Evolutionary conservation across 1,139 yeast species (phyloP).

Genomic region (Suhomyces ambrosiae): DNA sequence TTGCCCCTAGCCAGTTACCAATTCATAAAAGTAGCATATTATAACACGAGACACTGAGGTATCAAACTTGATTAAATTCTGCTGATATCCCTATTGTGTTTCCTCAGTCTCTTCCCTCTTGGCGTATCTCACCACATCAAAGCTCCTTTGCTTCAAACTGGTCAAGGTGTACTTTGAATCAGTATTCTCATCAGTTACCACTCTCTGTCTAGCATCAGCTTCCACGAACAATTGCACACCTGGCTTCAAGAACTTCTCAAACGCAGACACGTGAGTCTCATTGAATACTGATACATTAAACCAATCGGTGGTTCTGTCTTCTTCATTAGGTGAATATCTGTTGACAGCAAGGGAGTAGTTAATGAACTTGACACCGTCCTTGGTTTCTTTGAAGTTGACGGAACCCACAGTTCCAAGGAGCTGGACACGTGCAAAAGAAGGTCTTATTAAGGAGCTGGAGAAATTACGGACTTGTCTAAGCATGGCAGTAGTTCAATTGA

Average conservation of each 20-base stretch:
- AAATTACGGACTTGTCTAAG: slow-evolving; percentile 39
- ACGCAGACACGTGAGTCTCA: slow-evolving; percentile 39
- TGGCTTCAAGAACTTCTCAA: slow-evolving; percentile 43
- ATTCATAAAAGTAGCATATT: too few relatives aligned
- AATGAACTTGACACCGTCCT: slow-evolving; percentile 40
- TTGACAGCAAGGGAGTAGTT: slow-evolving; percentile 49
- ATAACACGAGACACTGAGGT: slow-evolving; percentile 1
- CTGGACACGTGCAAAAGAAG: slow-evolving; percentile 45
- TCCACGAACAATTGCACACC: slow-evolving; percentile 49
- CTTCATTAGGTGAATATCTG: slow-evolving; percentile 36
- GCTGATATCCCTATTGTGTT: background rate
- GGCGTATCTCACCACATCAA: slow-evolving; percentile 45
- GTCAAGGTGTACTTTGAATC: slow-evolving; percentile 35
- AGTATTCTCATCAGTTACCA: slow-evolving; percentile 37
- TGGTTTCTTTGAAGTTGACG: slow-evolving; percentile 41
- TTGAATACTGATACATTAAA: slow-evolving; percentile 45
- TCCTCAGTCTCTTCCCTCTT: slow-evolving; percentile 24
- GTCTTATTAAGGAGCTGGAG: slow-evolving; percentile 33
- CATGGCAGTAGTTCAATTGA: slow-evolving; percentile 20
- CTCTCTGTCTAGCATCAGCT: slow-evolving; percentile 42
- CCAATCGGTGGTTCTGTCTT: slow-evolving; percentile 43
- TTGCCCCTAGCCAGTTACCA: too few relatives aligned
- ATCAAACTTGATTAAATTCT: too few relatives aligned
- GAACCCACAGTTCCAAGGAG: slow-evolving; percentile 47
- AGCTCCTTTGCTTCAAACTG: slow-evolving; percentile 38